Evolutionary conservation across 768 basidiomycete genomes (phyloP), one percentile per base, ranked within the genome.

Genomic region (Gymnopilus junonius): DNA sequence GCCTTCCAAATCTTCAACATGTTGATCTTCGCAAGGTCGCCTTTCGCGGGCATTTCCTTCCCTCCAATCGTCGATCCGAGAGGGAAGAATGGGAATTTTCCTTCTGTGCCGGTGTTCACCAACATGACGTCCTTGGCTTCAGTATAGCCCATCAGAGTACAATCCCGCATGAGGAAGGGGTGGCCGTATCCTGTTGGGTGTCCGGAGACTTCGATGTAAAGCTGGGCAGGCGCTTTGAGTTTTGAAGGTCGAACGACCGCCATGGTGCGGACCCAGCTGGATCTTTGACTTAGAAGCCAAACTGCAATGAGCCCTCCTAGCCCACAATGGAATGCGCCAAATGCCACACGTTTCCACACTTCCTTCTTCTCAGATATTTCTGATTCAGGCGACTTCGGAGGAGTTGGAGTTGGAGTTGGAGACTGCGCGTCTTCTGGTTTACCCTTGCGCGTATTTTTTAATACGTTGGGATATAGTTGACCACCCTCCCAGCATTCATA

Each of bases 201-300:
- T 7, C 58, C 58, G 8, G 63, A 37, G 23, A 54, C 53, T 55
- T 64, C 57, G 35, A 64, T 46, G 53, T 43, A 64, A 21, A 64
- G n/a, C 10, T 29, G 57, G 8, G 58, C 25, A 15, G 60, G 54
- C 14, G 58, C 23, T 11, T 46, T 54, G 20, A 23, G 20, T 53
- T 55, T 64, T 20, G 56, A 46, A 21, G 55, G 23, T 2, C 63
- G 58, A 31, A 64, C 53, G 27, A 59, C 21, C n/a, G 58, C 37
- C 57, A 64, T 64, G 15, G 63, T 29, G 43, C 63, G 63, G 11
- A 64, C 34, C 53, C 57, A 64, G 32, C 63, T 58, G n/a, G 63
- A 40, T 15, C 63, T 58, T 45, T 64, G 63, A 25, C 63, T 64
- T 27, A 64, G 31, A 17, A 64, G 56, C 40, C 58, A 64, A 1